These are phyloP conservation scores for Diplodia scrobiculata DNA, from an alignment of 2,329 filamentous ascomycete genomes.

Conservation along the genomic window DNA sequence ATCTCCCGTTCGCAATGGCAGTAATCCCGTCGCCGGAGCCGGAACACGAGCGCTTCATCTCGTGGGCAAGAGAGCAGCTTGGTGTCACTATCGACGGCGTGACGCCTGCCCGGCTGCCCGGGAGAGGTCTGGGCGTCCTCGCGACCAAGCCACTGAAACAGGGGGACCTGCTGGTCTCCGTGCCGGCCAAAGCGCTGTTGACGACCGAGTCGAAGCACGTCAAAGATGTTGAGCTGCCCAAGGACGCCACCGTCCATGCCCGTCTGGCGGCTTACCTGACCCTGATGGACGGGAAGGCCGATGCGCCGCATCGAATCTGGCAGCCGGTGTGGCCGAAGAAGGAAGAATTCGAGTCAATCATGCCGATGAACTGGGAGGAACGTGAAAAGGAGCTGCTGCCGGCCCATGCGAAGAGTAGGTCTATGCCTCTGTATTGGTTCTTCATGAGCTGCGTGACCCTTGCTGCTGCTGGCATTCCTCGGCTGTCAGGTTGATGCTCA, in stretches of 20 bases:
- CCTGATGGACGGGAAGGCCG: conserved; percentile 50
- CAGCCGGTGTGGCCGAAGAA: conserved; percentile 66
- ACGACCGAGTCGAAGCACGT: conserved; percentile 62
- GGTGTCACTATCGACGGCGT: conserved; percentile 71
- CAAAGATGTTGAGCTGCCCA: conserved; percentile 52
- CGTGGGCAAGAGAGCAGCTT: conserved; percentile 64
- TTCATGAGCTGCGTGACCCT: conserved; percentile 18
- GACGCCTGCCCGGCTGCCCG: conserved; percentile 66
- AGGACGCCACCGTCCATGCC: conserved; percentile 66
- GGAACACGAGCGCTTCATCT: conserved; percentile 59
- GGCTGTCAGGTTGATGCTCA: conserved; percentile 26
- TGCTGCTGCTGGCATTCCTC: not conserved
- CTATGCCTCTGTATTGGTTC: conserved; percentile 7
- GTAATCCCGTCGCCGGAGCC: conserved; percentile 38
- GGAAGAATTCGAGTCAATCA: conserved; percentile 60
- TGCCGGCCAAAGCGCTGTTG: conserved; percentile 66
- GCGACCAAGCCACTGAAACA: conserved; percentile 66
- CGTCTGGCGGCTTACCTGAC: conserved; percentile 70
- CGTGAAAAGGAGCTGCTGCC: conserved; percentile 47
- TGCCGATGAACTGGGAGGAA: conserved; percentile 60
- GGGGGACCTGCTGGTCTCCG: conserved; percentile 63
- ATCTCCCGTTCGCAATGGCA: not conserved
- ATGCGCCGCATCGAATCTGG: conserved; percentile 58
- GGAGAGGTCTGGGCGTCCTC: conserved; percentile 76
- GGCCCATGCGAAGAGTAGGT: conserved; percentile 39